Conservation (phyloP, 805 yeast species). For the Starmera amethionina region DNA sequence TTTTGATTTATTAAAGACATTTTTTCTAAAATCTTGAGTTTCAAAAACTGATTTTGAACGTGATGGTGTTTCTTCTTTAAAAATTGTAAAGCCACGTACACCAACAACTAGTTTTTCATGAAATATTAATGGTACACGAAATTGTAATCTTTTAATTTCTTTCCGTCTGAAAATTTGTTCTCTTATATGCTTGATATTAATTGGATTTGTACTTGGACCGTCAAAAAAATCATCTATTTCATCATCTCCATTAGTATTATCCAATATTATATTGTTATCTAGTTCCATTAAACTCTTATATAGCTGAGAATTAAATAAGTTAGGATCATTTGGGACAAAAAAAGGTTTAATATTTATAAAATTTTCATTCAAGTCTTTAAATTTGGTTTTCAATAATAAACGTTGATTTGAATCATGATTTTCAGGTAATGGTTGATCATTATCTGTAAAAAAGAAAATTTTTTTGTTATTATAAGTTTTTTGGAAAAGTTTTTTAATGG, state of each 20-base stretch:
- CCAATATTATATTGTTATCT: constrained; percentile 4
- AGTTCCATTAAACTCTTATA: constrained; percentile 45
- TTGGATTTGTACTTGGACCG: constrained; percentile 33
- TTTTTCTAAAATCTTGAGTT: constrained; percentile 38
- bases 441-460: constrained; percentile 64
- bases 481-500: constrained; percentile 27
- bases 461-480: constrained; percentile 44
- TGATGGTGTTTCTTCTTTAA: constrained; percentile 40
- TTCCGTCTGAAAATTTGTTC: constrained; percentile 43
- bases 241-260: constrained; percentile 8
- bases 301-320: constrained; percentile 33
- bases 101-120: constrained; percentile 50
- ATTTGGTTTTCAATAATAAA: constrained; percentile 37
- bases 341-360: constrained; percentile 53
- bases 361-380: constrained; percentile 49
- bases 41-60: constrained; percentile 45
- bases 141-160: constrained; percentile 54
- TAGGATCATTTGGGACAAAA: constrained; percentile 32
- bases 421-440: constrained; percentile 53
- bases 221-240: constrained; percentile 17
- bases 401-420: constrained; percentile 28
- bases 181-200: constrained; percentile 32
- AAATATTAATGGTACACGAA: constrained; percentile 50
- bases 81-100: constrained; percentile 62
- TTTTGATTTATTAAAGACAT: constrained; percentile 39